phyloP scores from a whole-genome alignment of 2,329 filamentous ascomycete genomes.

The Lachnellula hyalina region DNA sequence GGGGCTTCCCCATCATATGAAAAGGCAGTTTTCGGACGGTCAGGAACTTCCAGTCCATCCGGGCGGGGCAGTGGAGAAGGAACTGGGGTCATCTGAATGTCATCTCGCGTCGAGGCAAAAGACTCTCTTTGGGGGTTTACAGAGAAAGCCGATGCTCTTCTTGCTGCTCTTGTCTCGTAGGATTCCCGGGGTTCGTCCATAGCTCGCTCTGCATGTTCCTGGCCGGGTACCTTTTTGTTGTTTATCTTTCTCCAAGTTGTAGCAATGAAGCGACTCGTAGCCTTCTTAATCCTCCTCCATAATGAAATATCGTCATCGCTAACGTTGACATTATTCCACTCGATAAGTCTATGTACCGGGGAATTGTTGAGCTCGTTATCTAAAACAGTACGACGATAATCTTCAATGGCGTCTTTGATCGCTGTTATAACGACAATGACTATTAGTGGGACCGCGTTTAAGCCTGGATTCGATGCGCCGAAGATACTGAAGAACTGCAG shows the following conservation, averaged over 20 bases:
- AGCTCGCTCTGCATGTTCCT: slow-evolving; percentile 18
- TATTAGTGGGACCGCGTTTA: slow-evolving; percentile 87
- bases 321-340: slow-evolving; percentile 92
- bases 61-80: slow-evolving; percentile 64
- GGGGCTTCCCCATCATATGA: slow-evolving; percentile 37
- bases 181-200: slow-evolving; percentile 41
- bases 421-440: slow-evolving; percentile 85
- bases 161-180: slow-evolving; percentile 49
- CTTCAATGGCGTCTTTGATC: slow-evolving; percentile 92
- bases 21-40: slow-evolving; percentile 32
- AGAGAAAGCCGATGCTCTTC: slow-evolving; percentile 23
- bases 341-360: slow-evolving; percentile 79
- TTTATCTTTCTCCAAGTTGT: slow-evolving; percentile 43
- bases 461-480: slow-evolving; percentile 80
- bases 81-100: slow-evolving; percentile 95
- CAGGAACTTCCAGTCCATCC: slow-evolving; percentile 26
- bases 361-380: slow-evolving; percentile 96
- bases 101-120: slow-evolving; percentile 53
- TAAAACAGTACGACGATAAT: slow-evolving; percentile 84
- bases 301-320: slow-evolving; percentile 76
- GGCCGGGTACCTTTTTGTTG: slow-evolving; percentile 38
- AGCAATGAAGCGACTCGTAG: slow-evolving; percentile 43
- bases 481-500: slow-evolving; percentile 91
- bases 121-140: slow-evolving; percentile 39
- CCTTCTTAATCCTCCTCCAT: slow-evolving; percentile 91